Evolutionary conservation across 2,329 filamentous ascomycete species (phyloP).

Genomic region (Aspergillus pseudotamarii): DNA sequence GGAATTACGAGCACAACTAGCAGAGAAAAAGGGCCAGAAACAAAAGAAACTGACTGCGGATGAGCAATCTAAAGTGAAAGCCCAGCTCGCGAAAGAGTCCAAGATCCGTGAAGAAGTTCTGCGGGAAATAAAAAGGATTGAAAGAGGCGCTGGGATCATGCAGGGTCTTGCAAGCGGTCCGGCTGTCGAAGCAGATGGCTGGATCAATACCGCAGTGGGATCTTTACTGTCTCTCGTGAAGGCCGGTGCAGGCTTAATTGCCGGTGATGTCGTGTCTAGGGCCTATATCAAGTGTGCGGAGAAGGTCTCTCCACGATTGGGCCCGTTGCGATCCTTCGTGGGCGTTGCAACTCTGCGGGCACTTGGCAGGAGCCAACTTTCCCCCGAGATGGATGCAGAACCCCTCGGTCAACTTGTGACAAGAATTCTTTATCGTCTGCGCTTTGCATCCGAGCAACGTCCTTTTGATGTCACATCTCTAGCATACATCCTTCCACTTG

Average conservation of each 20-base stretch:
- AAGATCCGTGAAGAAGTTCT: conserved; percentile 74
- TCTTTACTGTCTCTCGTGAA: conserved; percentile 70
- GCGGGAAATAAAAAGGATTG: conserved; percentile 68
- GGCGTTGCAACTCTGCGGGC: conserved; percentile 84
- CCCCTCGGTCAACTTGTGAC: conserved; percentile 82
- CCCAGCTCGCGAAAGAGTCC: conserved; percentile 84
- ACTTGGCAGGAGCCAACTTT: conserved; percentile 71
- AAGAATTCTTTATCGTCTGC: conserved; percentile 83
- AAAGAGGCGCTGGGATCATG: conserved; percentile 84
- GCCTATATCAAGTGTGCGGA: conserved; percentile 81
- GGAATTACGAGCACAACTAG: conserved; percentile 81
- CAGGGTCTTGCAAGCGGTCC: conserved; percentile 79
- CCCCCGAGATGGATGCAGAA: conserved; percentile 73
- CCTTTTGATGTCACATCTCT: conserved; percentile 87
- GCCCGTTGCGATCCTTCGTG: conserved; percentile 76
- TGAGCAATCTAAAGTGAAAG: conserved; percentile 85
- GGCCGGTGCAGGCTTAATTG: conserved; percentile 77
- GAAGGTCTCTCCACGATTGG: conserved; percentile 73
- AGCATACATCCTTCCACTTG: conserved; percentile 81
- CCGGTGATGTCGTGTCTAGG: conserved; percentile 75
- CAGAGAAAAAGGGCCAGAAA: conserved; percentile 83
- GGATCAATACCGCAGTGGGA: conserved; percentile 82
- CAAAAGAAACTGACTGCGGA: conserved; percentile 89
- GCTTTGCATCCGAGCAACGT: conserved; percentile 89
- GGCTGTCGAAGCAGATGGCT: conserved; percentile 83